Evolutionary conservation across 1,284 basidiomycete species (phyloP), one percentile per base, ranked within the genome.

Genomic region (Apiotrichum porosum): DNA sequence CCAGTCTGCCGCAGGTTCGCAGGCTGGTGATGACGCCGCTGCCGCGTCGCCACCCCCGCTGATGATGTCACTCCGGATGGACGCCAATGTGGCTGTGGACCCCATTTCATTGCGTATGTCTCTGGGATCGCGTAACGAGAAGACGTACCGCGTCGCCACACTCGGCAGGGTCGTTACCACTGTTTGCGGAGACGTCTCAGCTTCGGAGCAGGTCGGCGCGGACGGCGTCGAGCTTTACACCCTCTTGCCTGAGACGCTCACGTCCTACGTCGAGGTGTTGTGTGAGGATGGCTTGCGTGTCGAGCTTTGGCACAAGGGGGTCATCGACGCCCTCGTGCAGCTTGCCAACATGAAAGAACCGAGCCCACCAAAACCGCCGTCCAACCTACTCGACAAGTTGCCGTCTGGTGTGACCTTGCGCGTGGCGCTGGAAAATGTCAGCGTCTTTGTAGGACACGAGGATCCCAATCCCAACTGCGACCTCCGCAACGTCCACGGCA

Each of bases 391-490:
- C 12, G 75, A 78, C 42, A 66, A 68, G 37, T 67, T 83, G 21
- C 81, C 83, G 5, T 64, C 75, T 15, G 85, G 86, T 2, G 58
- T 85, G 22, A 75, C 78, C 12, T 61, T 77, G 15, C 80, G 82
- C n/a, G 30, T 84, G 26, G 79, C 84, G 0, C 57, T 90, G 24
- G 81, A 78, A 1, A 78, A 79, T n/a, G 73, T 86, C 39, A 81
- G 83, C 37, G 58, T 86, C 10, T 82, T 87, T 49, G 63, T 88
- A 33, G 86, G 86, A 6, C 81, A 84, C 17, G 79, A 78, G 30
- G 90, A 92, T 63, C 77, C 89, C 40, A 87, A 86, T 52, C 86
- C 86, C 0, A 71, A 78, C 0, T 83, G 85, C 57, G 76, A 78
- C 17, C 68, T 81, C 44, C 80, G 80, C 28, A 77, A 90, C 9